Conservation (phyloP, 2,329 filamentous ascomycete species). For the Talaromyces sp. region DNA sequence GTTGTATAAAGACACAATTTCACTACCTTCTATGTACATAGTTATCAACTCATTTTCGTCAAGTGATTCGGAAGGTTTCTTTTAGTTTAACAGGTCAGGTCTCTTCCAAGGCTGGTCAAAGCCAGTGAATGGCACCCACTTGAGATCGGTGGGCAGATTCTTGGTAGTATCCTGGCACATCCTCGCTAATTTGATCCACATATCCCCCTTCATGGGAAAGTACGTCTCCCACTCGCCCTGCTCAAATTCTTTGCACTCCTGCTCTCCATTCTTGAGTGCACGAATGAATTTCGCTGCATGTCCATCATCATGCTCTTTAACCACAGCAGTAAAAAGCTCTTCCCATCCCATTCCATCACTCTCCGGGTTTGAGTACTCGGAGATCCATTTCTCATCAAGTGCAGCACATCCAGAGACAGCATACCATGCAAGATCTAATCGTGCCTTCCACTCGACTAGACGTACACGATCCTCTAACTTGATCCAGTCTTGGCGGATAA, state of each 20-base stretch:
- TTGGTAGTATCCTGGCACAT: constrained; percentile 26
- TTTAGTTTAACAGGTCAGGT: not conserved
- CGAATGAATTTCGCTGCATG: constrained; percentile 39
- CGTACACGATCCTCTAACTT: constrained; percentile 28
- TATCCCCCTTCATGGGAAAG: constrained; percentile 26
- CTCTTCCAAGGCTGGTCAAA: constrained; percentile 1
- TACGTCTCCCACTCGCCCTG: constrained; percentile 14
- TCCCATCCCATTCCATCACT: constrained; percentile 30
- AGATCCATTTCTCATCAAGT: constrained; percentile 25
- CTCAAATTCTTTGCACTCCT: constrained; percentile 23
- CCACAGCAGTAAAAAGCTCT: constrained; percentile 27
- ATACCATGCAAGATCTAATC: constrained; percentile 28
- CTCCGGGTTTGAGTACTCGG: constrained; percentile 20
- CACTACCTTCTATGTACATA: not conserved
- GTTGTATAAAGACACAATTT: not conserved
- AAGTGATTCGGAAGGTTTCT: not conserved
- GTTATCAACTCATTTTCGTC: not conserved
- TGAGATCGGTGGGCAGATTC: not conserved
- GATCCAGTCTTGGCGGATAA: constrained; percentile 36
- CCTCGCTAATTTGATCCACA: constrained; percentile 28
- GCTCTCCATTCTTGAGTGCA: constrained; percentile 35
- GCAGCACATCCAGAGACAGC: constrained; percentile 20
- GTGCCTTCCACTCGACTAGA: constrained; percentile 29
- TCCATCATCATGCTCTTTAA: constrained; percentile 34
- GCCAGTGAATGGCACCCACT: not conserved